Base-by-base conservation (phyloP, 2,329 filamentous ascomycete genomes). In the Hypoxylon sp. region DNA sequence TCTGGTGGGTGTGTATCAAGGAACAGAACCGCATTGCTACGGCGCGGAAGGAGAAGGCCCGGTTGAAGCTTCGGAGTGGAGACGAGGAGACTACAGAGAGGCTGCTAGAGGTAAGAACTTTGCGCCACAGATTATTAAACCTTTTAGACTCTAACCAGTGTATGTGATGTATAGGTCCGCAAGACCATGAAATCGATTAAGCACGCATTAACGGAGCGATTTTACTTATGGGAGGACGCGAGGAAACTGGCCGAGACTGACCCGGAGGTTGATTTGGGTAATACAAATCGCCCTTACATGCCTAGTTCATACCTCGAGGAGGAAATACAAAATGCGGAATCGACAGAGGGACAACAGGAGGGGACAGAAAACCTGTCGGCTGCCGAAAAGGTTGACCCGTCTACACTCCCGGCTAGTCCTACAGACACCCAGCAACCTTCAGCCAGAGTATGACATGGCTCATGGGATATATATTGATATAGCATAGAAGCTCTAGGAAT, bases 1-100 rank as follows among this genome's bases (percentile, higher is more conserved):
- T 99, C 77, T 99, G 95, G 94, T 99, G 94, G 94, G 88, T 94
- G 61, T 98, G 96, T 79, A 87, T 92, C 67, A 94, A 93, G 83
- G 96, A 99, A 83, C 86, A 92, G 75, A 99, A 99, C 82, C 88
- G 93, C 73, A 88, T 98, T 74, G 86, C 89, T n/a, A 98, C 97
- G 31, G 90, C 91, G 73, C 85, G 85, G 59, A 80, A 85, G 63
- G 94, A 97, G 83, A 86, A 93, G 74, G 77, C 83, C 31, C 87
- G 91, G 73, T 78, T 92, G 61, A 85, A 91, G 71, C 85, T 93
- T 53, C 90, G 91, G 29, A 96, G 92, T 76, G 95, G 95, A 73
- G 87, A 90, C 26, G 84, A 83, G 48, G 93, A 97, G 82, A 84
- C 87, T 47, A 81, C 85, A 19, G 77, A 81, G 47, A 88, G 96